Evolutionary conservation across 805 yeast species (phyloP), one percentile per base, ranked within the genome.

Genomic region (Candida pini): DNA sequence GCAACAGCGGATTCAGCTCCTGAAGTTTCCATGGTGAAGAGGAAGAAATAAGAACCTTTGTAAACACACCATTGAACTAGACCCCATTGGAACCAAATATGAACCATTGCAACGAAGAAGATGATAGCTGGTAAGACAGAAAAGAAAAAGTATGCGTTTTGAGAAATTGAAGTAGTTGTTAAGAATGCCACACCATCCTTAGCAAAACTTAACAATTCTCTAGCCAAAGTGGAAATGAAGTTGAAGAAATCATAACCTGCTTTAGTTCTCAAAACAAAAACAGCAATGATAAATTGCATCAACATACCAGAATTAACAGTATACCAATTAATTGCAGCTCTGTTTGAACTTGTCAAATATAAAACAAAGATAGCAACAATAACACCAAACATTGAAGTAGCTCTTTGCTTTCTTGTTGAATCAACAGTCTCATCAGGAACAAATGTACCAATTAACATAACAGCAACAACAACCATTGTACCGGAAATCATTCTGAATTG

Each of bases 1-100:
- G 81, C 79, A 19, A 76, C 77, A 30, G 76, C 71, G 18, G 81
- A 73, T 51, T 76, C 83, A 34, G 81, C 79, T 46, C 83, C 83
- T 19, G 76, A 67, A 17, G 74, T 70, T 38, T 66, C 59, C 64
- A 75, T 66, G 24, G 74, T 53, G 80, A 80, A 76, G 62, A 69
- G 74, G 63, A 77, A 75, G 45, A 76, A 68, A 47, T 57, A 55
- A 14, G 81, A 75, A 43, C 73, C 72, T 53, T 77, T 77, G 28
- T 66, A 65, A 36, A 77, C 67, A 28, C 59, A 60, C 81, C 82
- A 77, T 51, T 77, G 83, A 35, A 77, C 62, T 22, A 69, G 59
- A 9, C 81, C 81, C 53, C 63, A 70, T 58, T 76, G 74, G 58
- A 68, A 73, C 67, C 73, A 70, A 33, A 76, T 68, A 48, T 76